These are phyloP conservation scores for Carex parvula DNA, from an alignment of 176 grass and related monocot species.

Conservation along the genomic window DNA sequence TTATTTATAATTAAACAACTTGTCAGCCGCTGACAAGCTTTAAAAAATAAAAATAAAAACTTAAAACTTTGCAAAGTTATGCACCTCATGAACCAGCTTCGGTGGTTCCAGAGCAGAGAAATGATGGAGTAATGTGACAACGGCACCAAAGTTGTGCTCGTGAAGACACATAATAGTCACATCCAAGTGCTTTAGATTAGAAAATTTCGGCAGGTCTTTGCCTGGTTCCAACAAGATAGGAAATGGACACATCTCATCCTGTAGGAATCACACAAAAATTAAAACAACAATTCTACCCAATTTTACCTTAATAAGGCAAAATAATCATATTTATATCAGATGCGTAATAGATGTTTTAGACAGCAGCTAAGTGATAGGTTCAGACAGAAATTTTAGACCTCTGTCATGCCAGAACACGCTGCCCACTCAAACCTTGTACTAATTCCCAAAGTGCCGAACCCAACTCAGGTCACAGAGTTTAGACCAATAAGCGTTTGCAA, in stretches of 20 bases:
- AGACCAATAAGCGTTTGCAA: no score
- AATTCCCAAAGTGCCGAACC: no score
- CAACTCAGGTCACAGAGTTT: no score
- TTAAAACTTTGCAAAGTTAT: background rate
- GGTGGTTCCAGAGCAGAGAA: slow-evolving; percentile 11
- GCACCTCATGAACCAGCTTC: slow-evolving; percentile 1
- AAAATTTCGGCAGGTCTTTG: background rate
- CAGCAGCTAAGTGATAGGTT: background rate
- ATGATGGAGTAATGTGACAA: background rate
- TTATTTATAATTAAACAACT: no score
- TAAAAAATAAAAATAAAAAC: background rate
- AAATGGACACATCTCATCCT: slow-evolving; percentile 1
- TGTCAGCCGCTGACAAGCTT: no score
- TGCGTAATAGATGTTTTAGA: no score
- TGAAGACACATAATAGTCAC: background rate
- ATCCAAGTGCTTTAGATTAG: slow-evolving; percentile 4
- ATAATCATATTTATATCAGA: background rate
- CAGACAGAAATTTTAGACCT: background rate
- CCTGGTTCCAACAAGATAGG: background rate
- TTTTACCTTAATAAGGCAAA: background rate
- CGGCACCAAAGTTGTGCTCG: background rate
- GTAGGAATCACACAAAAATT: background rate
- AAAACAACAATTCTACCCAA: background rate
- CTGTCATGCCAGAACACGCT: no score
- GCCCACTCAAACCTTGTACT: no score